Base-by-base conservation (phyloP, 106 monocot species). In the Dendrobium huoshanense region DNA sequence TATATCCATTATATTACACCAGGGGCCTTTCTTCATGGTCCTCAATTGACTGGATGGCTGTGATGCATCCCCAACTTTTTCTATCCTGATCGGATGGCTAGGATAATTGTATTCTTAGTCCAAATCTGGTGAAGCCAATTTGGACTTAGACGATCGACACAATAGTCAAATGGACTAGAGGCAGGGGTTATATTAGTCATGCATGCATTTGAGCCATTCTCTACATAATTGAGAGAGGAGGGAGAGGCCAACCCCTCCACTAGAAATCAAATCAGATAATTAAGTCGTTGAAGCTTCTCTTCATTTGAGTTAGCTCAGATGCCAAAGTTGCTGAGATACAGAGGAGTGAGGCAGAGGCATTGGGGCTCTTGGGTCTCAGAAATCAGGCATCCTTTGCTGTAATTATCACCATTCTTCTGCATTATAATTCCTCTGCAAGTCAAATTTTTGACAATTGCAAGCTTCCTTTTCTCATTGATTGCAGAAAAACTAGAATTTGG, bases 401-500 rank as follows among this genome's bases (percentile, higher is more conserved):
- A 85, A 91, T 55, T 16, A 22, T 58, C 40, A 3, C 9, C 19
- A 15, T 19, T 15, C 47, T n/a, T 75, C 55, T 10, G 11, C 8
- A 29, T 78, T n/a, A 33, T 0, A 58, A 0, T 4, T 75, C 9
- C 55, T 41, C 5, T 64, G 54, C 9, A 19, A 45, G 8, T 45
- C 5, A 45, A 45, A 37, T 0, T 51, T 13, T 51, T 15, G 51
- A 51, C 13, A 2, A 10, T 51, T 51, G 13, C 3, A 13, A 51
- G 2, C 15, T 51, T 55, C 3, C 10, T 13, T 77, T 22, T 56
- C 45, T 51, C 56, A 9, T 16, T 1, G 11, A 77, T 24, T 88
- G 85, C 86, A 97, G 97, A 67, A 97, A 97, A 82, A 94, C 94
- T 9, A 94, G 94, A 80, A 92, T 97, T 25, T 97, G 97, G 97